Conservation (phyloP, 345 rosid genomes). For the Citrus trifoliata region DNA sequence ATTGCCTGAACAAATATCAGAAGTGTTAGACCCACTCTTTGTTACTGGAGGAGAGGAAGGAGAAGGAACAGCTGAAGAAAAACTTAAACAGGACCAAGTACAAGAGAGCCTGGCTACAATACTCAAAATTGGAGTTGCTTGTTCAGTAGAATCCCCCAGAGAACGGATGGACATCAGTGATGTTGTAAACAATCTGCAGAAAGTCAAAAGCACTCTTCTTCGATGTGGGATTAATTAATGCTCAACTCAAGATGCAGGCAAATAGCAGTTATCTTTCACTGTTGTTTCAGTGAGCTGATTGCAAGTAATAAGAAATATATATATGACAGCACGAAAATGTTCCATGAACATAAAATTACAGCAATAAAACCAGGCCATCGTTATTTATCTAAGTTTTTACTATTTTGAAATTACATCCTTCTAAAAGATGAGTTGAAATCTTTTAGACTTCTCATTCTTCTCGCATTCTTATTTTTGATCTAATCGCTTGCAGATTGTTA, state of each 20-base stretch:
- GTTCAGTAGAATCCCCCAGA: slow-evolving; percentile 9
- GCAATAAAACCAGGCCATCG: not conserved
- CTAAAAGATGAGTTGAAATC: not conserved
- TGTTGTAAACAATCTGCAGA: not conserved
- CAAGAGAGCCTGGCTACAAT: slow-evolving; percentile 14
- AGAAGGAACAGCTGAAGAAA: not conserved
- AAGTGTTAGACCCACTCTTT: slow-evolving; percentile 13
- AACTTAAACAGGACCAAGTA: not conserved
- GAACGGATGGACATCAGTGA: not conserved
- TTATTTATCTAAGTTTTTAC: too few relatives aligned
- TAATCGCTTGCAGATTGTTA: slow-evolving; percentile 18
- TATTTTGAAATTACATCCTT: too few relatives aligned
- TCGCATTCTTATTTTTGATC: not conserved
- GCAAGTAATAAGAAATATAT: not conserved
- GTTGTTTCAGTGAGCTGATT: not conserved
- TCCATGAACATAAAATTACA: not conserved
- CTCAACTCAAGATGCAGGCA: too few relatives aligned
- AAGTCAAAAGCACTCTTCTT: slow-evolving; percentile 14
- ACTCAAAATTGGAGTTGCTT: slow-evolving; percentile 12
- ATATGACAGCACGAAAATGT: not conserved
- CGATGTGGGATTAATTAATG: not conserved
- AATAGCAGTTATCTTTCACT: not conserved
- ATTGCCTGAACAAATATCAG: slow-evolving; percentile 14
- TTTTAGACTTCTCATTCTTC: not conserved
- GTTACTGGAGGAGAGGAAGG: not conserved